Conservation (phyloP, 164 flowering plant species). For the Echeveria elegans region DNA sequence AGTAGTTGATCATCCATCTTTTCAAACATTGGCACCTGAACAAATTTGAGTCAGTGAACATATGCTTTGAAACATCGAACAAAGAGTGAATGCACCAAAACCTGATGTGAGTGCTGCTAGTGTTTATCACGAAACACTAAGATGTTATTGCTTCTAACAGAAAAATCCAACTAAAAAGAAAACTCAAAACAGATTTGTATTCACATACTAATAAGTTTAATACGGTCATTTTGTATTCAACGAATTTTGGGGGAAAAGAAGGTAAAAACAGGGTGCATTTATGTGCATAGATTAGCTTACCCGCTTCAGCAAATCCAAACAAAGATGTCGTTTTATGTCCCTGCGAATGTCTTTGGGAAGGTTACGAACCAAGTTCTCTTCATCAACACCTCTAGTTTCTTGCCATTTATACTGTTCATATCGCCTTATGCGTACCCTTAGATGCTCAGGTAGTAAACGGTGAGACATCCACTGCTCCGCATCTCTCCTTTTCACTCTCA, state of each 20-base stretch:
- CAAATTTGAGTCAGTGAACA: constrained; percentile 1
- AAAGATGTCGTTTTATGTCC: constrained; percentile 47
- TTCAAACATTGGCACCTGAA: constrained; percentile 83
- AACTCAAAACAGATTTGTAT: too few species aligned
- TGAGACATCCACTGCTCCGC: constrained; percentile 54
- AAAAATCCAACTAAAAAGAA: too few species aligned
- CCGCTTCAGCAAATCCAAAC: constrained; percentile 38
- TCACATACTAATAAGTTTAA: too few species aligned
- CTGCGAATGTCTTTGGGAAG: constrained; percentile 46
- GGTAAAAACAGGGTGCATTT: not conserved
- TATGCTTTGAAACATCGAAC: not conserved
- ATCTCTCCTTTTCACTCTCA: constrained; percentile 44
- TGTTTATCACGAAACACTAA: not conserved
- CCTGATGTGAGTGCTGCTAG: not conserved
- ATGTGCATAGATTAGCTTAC: constrained; percentile 16
- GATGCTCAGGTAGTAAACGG: constrained; percentile 37
- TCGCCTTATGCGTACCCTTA: constrained; percentile 39
- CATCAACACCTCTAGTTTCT: constrained; percentile 51
- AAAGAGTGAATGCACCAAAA: not conserved
- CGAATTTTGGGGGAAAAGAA: too few species aligned
- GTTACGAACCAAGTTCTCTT: constrained; percentile 29
- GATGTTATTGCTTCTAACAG: not conserved
- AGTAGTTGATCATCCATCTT: constrained; percentile 88
- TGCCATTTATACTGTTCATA: constrained; percentile 50
- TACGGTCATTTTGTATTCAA: too few species aligned